phyloP scores from a whole-genome alignment of 2,329 filamentous ascomycete species.

The Colletotrichum sp. region DNA sequence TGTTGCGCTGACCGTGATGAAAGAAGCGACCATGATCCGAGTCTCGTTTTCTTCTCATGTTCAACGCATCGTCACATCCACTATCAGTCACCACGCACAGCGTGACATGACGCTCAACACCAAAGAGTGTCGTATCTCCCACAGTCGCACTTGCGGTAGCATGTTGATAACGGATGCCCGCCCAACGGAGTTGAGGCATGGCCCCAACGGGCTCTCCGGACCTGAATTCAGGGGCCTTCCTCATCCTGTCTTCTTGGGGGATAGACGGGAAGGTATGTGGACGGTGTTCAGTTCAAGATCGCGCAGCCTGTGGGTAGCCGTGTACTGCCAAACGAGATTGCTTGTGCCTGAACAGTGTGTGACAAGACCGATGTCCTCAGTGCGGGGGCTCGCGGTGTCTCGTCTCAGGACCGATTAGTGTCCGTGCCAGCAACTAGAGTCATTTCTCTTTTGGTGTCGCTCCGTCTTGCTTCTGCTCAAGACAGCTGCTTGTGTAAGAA shows the following conservation, averaged over 20 bases:
- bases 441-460: not conserved
- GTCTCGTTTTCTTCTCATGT: not conserved
- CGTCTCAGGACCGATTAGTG: not conserved
- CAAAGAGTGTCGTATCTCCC: not conserved
- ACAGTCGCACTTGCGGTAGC: not conserved
- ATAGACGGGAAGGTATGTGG: not conserved
- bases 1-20: not conserved
- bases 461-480: not conserved
- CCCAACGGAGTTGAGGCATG: not conserved
- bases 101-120: not conserved
- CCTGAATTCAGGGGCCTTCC: not conserved
- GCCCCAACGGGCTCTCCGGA: not conserved
- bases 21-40: not conserved
- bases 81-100: not conserved
- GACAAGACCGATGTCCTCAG: not conserved
- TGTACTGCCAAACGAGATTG: conserved; percentile 13
- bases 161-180: not conserved
- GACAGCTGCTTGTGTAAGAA: not conserved
- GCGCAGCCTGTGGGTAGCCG: not conserved
- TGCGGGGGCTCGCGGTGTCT: not conserved
- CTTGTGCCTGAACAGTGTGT: conserved; percentile 8
- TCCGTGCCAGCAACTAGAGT: not conserved
- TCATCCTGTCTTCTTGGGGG: not conserved
- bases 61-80: not conserved
- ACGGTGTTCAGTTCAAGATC: not conserved